A percentile compares a stretch with the other conserved stretches of the same genome.
Conservation (phyloP, 2,329 filamentous ascomycete genomes). For the Neodidymelliopsis sp. region DNA sequence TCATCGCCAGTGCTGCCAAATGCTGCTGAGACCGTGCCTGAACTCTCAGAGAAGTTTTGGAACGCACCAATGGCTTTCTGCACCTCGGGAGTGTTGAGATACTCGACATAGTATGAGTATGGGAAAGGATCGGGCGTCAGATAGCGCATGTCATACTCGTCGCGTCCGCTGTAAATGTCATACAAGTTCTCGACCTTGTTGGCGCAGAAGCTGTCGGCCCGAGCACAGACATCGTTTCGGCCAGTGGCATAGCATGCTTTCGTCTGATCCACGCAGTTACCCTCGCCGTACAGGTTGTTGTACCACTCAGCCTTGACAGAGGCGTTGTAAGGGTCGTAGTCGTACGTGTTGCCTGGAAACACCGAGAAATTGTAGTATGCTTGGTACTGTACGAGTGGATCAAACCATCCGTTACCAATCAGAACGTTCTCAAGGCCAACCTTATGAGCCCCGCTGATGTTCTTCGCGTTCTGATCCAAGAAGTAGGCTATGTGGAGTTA, state of each 20-base stretch:
- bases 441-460: constrained; percentile 54
- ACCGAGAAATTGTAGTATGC: constrained; percentile 67
- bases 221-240: constrained; percentile 59
- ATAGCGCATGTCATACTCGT: constrained; percentile 68
- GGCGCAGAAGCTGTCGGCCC: constrained; percentile 65
- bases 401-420: constrained; percentile 68
- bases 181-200: constrained; percentile 61
- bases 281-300: constrained; percentile 66
- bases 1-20: constrained; percentile 61
- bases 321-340: constrained; percentile 61
- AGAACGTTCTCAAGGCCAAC: constrained; percentile 60
- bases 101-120: constrained; percentile 62
- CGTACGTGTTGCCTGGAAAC: constrained; percentile 64
- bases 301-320: constrained; percentile 60
- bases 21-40: constrained; percentile 53
- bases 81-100: constrained; percentile 63
- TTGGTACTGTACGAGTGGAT: constrained; percentile 63
- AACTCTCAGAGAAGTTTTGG: constrained; percentile 63
- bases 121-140: constrained; percentile 65
- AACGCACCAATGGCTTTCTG: constrained; percentile 67
- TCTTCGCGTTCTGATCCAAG: constrained; percentile 55
- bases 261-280: constrained; percentile 67
- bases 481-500: constrained; percentile 49
- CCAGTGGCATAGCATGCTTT: constrained; percentile 62
- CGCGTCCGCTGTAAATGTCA: constrained; percentile 60